Evolutionary conservation across 2,329 filamentous ascomycete genomes (phyloP).

Genomic region (Trichoderma sp.): DNA sequence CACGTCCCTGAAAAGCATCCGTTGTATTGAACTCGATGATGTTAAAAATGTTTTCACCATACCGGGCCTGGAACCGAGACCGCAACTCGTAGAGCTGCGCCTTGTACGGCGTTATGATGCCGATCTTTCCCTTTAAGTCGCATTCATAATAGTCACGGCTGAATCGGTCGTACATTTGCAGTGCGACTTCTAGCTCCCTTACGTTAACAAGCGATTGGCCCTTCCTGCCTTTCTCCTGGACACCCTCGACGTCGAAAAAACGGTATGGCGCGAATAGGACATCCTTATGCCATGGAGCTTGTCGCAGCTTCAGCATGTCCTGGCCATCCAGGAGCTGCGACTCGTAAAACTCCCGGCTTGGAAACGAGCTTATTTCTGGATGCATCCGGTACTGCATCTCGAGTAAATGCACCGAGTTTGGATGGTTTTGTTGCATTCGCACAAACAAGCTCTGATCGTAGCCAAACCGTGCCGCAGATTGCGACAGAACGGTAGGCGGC

Average conservation of each 20-base stretch:
- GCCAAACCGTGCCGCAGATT: slow-evolving; percentile 85
- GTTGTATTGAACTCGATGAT: slow-evolving; percentile 97
- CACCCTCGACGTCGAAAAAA: slow-evolving; percentile 93
- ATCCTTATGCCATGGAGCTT: slow-evolving; percentile 81
- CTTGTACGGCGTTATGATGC: slow-evolving; percentile 98
- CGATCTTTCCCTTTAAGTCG: slow-evolving; percentile 79
- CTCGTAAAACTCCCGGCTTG: slow-evolving; percentile 90
- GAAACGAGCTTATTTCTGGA: slow-evolving; percentile 89
- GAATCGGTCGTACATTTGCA: slow-evolving; percentile 79
- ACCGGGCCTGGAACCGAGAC: slow-evolving; percentile 66
- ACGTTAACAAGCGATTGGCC: slow-evolving; percentile 89
- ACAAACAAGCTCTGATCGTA: slow-evolving; percentile 99
- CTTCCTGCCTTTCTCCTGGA: slow-evolving; percentile 74
- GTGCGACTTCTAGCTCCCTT: slow-evolving; percentile 80
- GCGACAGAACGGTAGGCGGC: slow-evolving; percentile 91
- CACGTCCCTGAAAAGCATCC: slow-evolving; percentile 94
- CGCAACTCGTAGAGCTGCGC: slow-evolving; percentile 82
- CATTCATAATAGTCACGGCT: slow-evolving; percentile 65
- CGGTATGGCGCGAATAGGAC: slow-evolving; percentile 84
- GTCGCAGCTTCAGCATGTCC: slow-evolving; percentile 73
- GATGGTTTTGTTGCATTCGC: slow-evolving; percentile 92
- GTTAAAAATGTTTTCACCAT: slow-evolving; percentile 70
- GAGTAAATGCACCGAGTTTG: slow-evolving; percentile 84
- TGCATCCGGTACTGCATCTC: slow-evolving; percentile 99
- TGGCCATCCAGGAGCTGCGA: slow-evolving; percentile 78